Evolutionary conservation across 2,329 filamentous ascomycete genomes (phyloP), one percentile per base, ranked within the genome.

Genomic region (Exophiala phaeomuriformis): DNA sequence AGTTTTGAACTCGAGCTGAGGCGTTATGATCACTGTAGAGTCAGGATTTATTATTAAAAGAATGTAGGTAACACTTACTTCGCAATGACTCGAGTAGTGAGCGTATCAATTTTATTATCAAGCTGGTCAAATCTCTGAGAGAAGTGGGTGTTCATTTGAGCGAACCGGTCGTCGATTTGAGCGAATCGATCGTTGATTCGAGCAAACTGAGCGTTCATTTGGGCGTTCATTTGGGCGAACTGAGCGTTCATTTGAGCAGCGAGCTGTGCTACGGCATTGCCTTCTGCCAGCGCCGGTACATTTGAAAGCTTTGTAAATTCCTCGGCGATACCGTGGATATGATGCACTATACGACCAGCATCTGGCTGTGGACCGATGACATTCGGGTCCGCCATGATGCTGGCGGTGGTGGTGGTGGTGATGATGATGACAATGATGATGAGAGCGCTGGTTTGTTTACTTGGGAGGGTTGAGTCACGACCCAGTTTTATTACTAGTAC

Each of bases 261-360:
- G 29, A 42, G 10, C 27, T 42, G 47, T 12, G 30, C 36, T 3
- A 46, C 4, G 43, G 33, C n/a, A 28, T 47, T 37, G 49, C 41
- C 49, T 29, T 45, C 31, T 32, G 32, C 49, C 12, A 52, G 32
- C 12, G 49, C 43, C 6, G 49, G 49, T 19, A 52, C 8, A 35
- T 52, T 52, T 46, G 41, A 29, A n/a, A 52, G 33, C 33, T 39
- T 52, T 8, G 32, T 33, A 3, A 47, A 47, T 40, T 52, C 49
- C 12, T 52, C 49, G 39, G 9, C 49, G 37, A 52, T 10, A 42
- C 30, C 27, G 37, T 42, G 19, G 32, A 28, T 7, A 12, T 7
- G 29, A n/a, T 49, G 47, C 42, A 32, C 47, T 28, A 49, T 49
- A 45, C 42, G 42, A 32, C 12, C 6, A 42, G 36, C 28, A 42